Conservation (phyloP, 1,284 basidiomycete genomes). For the Microbotryum silenes-acaulis region DNA sequence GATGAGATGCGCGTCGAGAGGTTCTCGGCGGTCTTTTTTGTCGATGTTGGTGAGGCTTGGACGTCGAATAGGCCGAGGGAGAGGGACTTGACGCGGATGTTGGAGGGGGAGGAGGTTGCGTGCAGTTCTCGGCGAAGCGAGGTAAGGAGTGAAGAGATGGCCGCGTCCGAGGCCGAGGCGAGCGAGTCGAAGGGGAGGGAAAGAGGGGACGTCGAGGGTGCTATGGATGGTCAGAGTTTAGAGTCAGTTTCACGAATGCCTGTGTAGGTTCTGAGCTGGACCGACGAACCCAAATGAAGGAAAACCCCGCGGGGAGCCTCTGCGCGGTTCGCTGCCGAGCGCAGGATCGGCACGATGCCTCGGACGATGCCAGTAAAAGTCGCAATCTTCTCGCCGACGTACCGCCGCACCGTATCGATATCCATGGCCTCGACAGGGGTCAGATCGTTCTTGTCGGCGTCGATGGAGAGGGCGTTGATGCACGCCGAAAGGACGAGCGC, state of each 20-base stretch:
- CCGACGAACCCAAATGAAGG: constrained; percentile 19
- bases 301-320: constrained; percentile 12
- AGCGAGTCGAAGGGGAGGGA: constrained; percentile 23
- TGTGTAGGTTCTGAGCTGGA: too few relatives aligned
- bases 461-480: constrained; percentile 33
- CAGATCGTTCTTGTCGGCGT: constrained; percentile 2
- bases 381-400: constrained; percentile 21
- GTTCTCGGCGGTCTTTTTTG: too few relatives aligned
- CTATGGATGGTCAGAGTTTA: constrained; percentile 1
- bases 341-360: constrained; percentile 26
- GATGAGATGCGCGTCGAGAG: too few relatives aligned
- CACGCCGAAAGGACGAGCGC: constrained; percentile 30
- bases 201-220: constrained; percentile 19
- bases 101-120: neutral
- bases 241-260: neutral
- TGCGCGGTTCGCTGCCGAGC: constrained; percentile 11
- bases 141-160: constrained; percentile 18
- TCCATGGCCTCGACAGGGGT: constrained; percentile 26
- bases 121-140: constrained; percentile 27
- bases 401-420: constrained; percentile 5
- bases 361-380: constrained; percentile 10
- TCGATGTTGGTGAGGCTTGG: neutral
- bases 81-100: constrained; percentile 16
- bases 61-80: constrained; percentile 18
- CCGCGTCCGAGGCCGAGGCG: constrained; percentile 20